Conservation (phyloP, 495 filamentous ascomycete species). For the Penicillium nucicola region DNA sequence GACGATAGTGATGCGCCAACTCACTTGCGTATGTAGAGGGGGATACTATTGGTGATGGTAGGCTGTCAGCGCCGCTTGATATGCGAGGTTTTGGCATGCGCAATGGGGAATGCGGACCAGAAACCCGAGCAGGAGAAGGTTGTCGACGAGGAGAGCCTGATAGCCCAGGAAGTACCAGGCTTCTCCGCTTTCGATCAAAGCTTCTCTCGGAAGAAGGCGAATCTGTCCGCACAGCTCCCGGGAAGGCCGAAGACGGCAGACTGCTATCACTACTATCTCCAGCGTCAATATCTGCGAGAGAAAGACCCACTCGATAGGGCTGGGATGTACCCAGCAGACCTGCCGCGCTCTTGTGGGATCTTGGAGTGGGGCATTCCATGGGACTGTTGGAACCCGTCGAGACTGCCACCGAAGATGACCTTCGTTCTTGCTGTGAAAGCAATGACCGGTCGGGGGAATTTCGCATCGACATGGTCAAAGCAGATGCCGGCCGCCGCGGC, state of each 20-base stretch:
- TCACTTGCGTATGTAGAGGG: slow-evolving; percentile 80
- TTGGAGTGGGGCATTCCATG: slow-evolving; percentile 84
- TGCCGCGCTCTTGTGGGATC: slow-evolving; percentile 72
- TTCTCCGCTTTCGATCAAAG: slow-evolving; percentile 79
- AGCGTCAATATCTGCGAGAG: slow-evolving; percentile 74
- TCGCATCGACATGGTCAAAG: slow-evolving; percentile 43
- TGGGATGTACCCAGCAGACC: slow-evolving; percentile 60
- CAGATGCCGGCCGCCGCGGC: slow-evolving; percentile 30
- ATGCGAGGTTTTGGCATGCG: slow-evolving; percentile 82
- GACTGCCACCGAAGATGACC: slow-evolving; percentile 58
- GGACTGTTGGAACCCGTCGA: slow-evolving; percentile 87
- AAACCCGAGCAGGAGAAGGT: slow-evolving; percentile 73
- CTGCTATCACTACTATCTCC: slow-evolving; percentile 84
- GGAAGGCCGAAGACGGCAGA: slow-evolving; percentile 74
- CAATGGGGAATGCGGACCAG: slow-evolving; percentile 81
- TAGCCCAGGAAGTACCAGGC: slow-evolving; percentile 71
- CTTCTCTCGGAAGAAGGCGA: slow-evolving; percentile 87
- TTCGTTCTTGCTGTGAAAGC: slow-evolving; percentile 35
- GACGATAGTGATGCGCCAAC: slow-evolving; percentile 60
- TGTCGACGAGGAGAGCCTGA: slow-evolving; percentile 75
- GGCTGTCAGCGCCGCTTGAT: slow-evolving; percentile 66
- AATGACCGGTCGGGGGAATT: slow-evolving; percentile 34
- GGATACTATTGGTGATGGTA: slow-evolving; percentile 84
- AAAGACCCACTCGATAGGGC: slow-evolving; percentile 64
- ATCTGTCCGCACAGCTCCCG: slow-evolving; percentile 69